Base-by-base conservation (phyloP, 352 stramenopile species). In the Pythium myriotylum region DNA sequence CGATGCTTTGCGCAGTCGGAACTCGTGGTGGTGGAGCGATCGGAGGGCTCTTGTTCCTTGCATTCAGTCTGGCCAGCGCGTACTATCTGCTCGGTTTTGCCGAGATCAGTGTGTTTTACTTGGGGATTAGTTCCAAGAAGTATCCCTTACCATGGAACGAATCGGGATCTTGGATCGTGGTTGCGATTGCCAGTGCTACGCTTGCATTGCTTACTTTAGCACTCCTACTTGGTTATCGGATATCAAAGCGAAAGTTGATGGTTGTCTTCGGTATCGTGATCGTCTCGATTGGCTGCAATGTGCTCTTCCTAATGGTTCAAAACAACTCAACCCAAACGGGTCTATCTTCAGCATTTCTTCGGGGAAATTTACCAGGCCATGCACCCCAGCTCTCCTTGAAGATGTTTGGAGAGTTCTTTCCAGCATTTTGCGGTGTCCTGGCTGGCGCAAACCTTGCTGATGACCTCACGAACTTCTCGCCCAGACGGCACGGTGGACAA, bases 21-120 rank as follows among this genome's bases (percentile, higher is more conserved):
- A 57, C 64, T 13, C 71, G 59, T 17, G 48, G 78, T 4, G 72
- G 76, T 1, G 61, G 77, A n/a, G 54, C 76, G 6, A 71, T 83
- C 13, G 71, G 73, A 1, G 51, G 62, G 12, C 60, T 83, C 59
- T 42, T 86, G 17, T 79, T 68, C 54, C 24, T 78, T 1, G 72
- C 76, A 40, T 83, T 81, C 22, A 54, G 60, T 4, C 27, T 80
- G 4, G 72, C 64, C 0, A 71, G 67, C 2, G 72, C 72, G n/a
- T 86, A 76, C 59, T 81, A 82, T 32, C 45, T 83, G 29, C 57
- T 86, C 13, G 74, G 72, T 4, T 80, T 86, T 59, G 68, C 72
- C 7, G 76, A 86, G 49, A 73, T 86, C 40, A 71, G 65, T 27
- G 47, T 81, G 56, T 77, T 76, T 52, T 78, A 79, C 51, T 54